Evolutionary conservation across 1,284 basidiomycete species (phyloP), one percentile per base, ranked within the genome.

Genomic region (Rhodotorula sp.): DNA sequence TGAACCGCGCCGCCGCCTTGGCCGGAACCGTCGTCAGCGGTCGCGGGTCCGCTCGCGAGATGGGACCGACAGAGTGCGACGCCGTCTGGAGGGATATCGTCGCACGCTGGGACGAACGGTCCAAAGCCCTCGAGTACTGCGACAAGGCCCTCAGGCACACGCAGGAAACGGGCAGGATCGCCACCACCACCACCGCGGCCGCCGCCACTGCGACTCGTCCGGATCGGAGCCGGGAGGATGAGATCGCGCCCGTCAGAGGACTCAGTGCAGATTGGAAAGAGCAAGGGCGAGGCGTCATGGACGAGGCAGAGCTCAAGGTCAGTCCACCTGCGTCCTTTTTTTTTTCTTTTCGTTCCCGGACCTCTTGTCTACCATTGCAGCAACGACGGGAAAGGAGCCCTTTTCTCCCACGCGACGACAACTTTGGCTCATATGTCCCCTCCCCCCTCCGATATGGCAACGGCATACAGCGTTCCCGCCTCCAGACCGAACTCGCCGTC

Each of bases 1-100:
- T 76, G 39, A 76, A 76, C 61, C 67, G 75, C 16, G 65, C 67
- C 5, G 21, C 47, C 18, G 74, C 74, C 5, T 52, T 76, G 10
- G 34, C 43, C 5, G 48, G 69, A 16, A n/a, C 39, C 5, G 62
- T 49, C 14, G 65, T 61, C n/a, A 26, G 34, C 15, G 62, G 65
- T 2, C 20, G 65, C 2, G 63, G 49, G 4, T 26, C 54, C 12
- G 29, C 56, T 7, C 48, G 66, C 29, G 57, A 58, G 39, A 59
- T 56, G 47, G 66, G 61, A 16, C 23, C n/a, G 18, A 12, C n/a
- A 6, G 74, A 71, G 62, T 76, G 75, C 57, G 72, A 70, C 15
- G 29, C 18, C 15, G 73, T 76, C n/a, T 76, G 75, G 75, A 47
- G 34, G 3, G 72, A 74, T 47, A 14, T 76, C 39, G 15, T 15